Percentiles rank a stretch among this genome's conserved stretches.
Conservation (phyloP, 2,329 filamentous ascomycete species). For the Helotiales sp. region DNA sequence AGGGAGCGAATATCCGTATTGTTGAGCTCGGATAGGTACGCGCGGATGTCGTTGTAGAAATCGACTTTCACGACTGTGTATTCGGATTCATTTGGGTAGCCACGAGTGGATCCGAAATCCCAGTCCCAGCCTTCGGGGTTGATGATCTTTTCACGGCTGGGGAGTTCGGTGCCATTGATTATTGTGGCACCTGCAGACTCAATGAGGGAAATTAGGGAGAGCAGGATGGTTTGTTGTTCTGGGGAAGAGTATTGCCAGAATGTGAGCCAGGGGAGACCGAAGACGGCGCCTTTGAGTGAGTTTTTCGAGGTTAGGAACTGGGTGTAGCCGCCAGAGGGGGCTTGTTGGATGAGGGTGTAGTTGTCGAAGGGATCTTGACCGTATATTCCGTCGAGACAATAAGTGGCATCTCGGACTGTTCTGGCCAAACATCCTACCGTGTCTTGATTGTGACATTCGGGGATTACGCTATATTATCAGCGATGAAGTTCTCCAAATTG, state of each 20-base stretch:
- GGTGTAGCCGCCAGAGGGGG: slow-evolving; percentile 60
- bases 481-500: slow-evolving; percentile 21
- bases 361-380: slow-evolving; percentile 68
- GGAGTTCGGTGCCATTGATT: slow-evolving; percentile 72
- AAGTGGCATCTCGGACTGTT: slow-evolving; percentile 71
- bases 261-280: slow-evolving; percentile 73
- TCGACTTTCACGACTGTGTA: slow-evolving; percentile 75
- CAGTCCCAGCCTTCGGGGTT: slow-evolving; percentile 75
- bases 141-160: slow-evolving; percentile 64
- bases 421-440: slow-evolving; percentile 70
- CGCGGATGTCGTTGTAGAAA: slow-evolving; percentile 61
- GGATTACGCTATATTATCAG: slow-evolving; percentile 64
- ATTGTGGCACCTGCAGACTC: slow-evolving; percentile 67
- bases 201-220: slow-evolving; percentile 58
- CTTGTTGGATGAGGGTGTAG: slow-evolving; percentile 64
- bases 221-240: slow-evolving; percentile 60
- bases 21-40: slow-evolving; percentile 57
- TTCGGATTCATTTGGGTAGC: slow-evolving; percentile 73
- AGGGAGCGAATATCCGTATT: slow-evolving; percentile 59
- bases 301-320: slow-evolving; percentile 53
- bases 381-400: slow-evolving; percentile 70
- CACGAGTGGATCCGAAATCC: slow-evolving; percentile 67
- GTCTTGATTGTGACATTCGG: slow-evolving; percentile 71
- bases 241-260: slow-evolving; percentile 69
- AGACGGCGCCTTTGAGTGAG: slow-evolving; percentile 60